A percentile compares a stretch with the other conserved stretches of the same genome.
phyloP scores from a whole-genome alignment of 345 rosid species.

The Eutrema heterophyllum region DNA sequence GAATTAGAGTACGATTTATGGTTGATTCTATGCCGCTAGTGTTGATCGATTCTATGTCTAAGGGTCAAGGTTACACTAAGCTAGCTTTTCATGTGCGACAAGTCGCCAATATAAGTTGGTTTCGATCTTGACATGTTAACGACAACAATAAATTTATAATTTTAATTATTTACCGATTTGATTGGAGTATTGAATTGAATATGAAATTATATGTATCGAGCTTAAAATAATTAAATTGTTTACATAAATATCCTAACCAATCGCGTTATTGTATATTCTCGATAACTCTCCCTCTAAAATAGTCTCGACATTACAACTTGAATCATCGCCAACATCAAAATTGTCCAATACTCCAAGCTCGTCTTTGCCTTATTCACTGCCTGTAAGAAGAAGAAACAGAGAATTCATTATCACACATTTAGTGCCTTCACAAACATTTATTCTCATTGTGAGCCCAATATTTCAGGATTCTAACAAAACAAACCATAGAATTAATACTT shows the following conservation, averaged over 20 bases:
- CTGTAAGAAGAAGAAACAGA: conserved; percentile 36
- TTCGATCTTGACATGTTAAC: background rate
- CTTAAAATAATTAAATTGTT: conserved; percentile 4
- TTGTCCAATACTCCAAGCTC: conserved; percentile 69
- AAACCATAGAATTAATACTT: background rate
- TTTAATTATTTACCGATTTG: background rate
- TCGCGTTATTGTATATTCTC: conserved; percentile 5
- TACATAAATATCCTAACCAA: conserved; percentile 27
- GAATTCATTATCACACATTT: conserved; percentile 1
- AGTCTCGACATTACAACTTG: conserved; percentile 54
- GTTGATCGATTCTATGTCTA: background rate
- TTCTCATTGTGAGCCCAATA: background rate
- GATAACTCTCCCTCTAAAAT: conserved; percentile 20
- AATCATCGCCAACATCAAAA: conserved; percentile 59
- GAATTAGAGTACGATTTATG: background rate
- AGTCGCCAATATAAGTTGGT: background rate
- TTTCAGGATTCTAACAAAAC: background rate
- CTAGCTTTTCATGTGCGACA: conserved; percentile 7
- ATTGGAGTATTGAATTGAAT: background rate
- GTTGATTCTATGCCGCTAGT: conserved; percentile 2
- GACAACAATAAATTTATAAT: background rate
- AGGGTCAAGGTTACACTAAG: conserved; percentile 3
- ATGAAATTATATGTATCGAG: conserved; percentile 1
- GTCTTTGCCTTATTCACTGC: conserved; percentile 45
- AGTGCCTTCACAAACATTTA: background rate